phyloP scores from a whole-genome alignment of 2,329 filamentous ascomycete genomes.

The Arthrobotrys iridis region DNA sequence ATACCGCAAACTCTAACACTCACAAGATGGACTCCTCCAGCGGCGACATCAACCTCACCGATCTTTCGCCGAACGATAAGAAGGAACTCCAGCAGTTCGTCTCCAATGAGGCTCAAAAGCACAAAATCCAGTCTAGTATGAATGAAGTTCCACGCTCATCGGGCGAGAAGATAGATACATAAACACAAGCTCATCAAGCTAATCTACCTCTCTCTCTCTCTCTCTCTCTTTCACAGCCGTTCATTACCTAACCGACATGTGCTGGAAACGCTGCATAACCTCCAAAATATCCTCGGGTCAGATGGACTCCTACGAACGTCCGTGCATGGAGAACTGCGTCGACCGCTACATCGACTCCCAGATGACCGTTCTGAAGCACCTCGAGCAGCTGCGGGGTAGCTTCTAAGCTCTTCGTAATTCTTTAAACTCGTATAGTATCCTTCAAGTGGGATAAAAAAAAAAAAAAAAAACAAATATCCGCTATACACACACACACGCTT shows the following conservation, averaged over 20 bases:
- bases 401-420: conserved; percentile 45
- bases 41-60: conserved; percentile 71
- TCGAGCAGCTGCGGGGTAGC: conserved; percentile 72
- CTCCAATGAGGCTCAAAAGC: conserved; percentile 83
- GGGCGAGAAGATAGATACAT: too few species aligned
- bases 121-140: conserved; percentile 68
- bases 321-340: conserved; percentile 90
- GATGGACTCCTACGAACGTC: conserved; percentile 80
- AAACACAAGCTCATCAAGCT: too few species aligned
- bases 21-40: conserved; percentile 59
- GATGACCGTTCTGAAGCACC: conserved; percentile 81
- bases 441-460: too few species aligned
- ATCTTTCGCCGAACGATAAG: conserved; percentile 83
- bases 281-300: conserved; percentile 73
- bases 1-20: background rate
- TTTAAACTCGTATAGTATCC: too few species aligned
- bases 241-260: conserved; percentile 76
- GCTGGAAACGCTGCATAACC: conserved; percentile 94
- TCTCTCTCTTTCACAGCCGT: conserved; percentile 65
- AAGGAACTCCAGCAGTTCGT: conserved; percentile 87
- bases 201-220: too few species aligned
- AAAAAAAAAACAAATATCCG: too few species aligned
- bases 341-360: conserved; percentile 93
- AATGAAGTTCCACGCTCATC: conserved; percentile 56
- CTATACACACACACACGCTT: too few species aligned